Conservation (phyloP, 805 yeast genomes). For the Saccharomyces paradoxus region DNA sequence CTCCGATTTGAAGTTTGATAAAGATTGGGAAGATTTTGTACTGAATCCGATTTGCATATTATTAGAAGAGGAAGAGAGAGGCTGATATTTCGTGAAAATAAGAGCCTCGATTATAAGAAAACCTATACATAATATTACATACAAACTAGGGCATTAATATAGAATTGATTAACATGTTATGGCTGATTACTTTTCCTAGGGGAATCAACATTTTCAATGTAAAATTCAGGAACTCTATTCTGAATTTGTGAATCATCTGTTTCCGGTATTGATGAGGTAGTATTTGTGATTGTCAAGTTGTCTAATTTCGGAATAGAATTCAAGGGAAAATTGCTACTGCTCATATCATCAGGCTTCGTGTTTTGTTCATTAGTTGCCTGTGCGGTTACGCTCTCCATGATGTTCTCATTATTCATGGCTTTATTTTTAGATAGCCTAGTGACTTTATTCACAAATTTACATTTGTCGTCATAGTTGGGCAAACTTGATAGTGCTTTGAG, state of each 20-base stretch:
- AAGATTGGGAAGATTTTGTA: constrained; percentile 40
- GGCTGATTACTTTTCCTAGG: neutral
- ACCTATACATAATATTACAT: neutral
- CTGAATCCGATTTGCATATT: constrained; percentile 11
- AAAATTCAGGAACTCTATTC: constrained; percentile 7
- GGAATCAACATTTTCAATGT: constrained; percentile 4
- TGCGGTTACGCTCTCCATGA: neutral
- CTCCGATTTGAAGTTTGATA: constrained; percentile 50
- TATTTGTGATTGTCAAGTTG: constrained; percentile 10
- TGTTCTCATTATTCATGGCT: neutral
- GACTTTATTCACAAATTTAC: constrained; percentile 33
- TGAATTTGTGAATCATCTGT: constrained; percentile 16
- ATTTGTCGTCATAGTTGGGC: constrained; percentile 52
- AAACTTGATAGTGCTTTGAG: constrained; percentile 58
- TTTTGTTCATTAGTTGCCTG: neutral
- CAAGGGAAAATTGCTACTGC: neutral
- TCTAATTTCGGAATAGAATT: constrained; percentile 7
- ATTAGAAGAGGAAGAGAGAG: neutral
- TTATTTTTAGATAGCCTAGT: neutral
- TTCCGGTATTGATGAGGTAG: constrained; percentile 21
- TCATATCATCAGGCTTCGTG: neutral
- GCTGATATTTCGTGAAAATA: neutral
- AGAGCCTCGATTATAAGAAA: neutral
- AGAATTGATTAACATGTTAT: neutral
- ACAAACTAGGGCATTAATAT: neutral